A percentile compares a stretch with the other conserved stretches of the same genome.
Conservation (phyloP, 257 asterid genomes). For the Anisodus acutangulus region DNA sequence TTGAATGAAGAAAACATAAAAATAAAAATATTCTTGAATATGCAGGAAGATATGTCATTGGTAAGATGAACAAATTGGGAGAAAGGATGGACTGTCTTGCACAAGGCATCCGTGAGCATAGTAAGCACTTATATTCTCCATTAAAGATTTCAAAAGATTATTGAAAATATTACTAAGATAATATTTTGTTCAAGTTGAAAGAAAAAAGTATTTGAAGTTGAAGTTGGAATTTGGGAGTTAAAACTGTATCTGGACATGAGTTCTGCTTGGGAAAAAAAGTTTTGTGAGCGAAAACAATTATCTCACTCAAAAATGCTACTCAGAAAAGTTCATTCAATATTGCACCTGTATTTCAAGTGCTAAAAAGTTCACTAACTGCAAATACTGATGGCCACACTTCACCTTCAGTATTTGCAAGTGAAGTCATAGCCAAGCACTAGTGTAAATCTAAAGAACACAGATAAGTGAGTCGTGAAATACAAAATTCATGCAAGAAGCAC, state of each 20-base stretch:
- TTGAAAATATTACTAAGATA: not conserved
- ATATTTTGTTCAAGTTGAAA: not conserved
- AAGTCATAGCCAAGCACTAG: not conserved
- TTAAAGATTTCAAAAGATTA: not conserved
- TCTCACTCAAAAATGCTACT: not conserved
- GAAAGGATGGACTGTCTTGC: constrained; percentile 46
- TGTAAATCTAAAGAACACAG: not conserved
- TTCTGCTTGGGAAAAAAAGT: not conserved
- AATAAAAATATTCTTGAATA: not conserved
- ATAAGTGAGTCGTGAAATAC: not conserved
- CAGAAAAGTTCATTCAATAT: not conserved
- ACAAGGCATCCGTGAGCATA: constrained; percentile 53
- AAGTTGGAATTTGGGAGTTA: not conserved
- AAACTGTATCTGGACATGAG: not conserved
- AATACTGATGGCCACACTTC: not conserved
- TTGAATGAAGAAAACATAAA: not conserved
- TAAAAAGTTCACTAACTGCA: not conserved
- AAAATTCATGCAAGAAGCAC: not conserved
- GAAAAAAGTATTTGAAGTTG: not conserved
- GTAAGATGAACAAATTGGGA: constrained; percentile 32
- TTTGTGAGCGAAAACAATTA: not conserved
- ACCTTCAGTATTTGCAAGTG: not conserved
- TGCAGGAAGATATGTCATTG: constrained; percentile 24
- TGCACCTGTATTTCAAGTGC: not conserved
- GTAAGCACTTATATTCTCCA: constrained; percentile 25